Percentiles rank a stretch among this genome's conserved stretches.
phyloP scores from a whole-genome alignment of 352 stramenopile species.

The Globisporangium spiculum region DNA sequence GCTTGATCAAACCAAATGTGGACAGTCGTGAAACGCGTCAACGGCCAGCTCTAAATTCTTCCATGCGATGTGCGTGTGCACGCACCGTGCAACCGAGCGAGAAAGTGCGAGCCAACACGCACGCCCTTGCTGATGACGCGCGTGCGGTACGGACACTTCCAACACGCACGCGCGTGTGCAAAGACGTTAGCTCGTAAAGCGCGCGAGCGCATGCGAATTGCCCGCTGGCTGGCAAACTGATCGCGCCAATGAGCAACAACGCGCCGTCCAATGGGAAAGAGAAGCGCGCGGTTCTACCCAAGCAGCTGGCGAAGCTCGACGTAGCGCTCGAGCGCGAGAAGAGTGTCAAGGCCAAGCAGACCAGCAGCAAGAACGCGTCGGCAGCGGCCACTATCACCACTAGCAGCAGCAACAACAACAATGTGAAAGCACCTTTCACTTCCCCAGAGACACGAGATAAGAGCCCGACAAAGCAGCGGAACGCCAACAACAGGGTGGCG shows the following conservation, averaged over 20 bases:
- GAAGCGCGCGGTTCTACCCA: constrained; percentile 17
- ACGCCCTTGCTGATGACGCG: background rate
- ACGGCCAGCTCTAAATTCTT: background rate
- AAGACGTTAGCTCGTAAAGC: background rate
- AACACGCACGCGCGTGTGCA: background rate
- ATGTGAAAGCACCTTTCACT: background rate
- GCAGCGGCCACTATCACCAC: background rate
- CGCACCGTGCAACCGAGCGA: background rate
- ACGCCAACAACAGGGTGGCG: constrained; percentile 3
- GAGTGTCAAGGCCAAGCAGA: constrained; percentile 1
- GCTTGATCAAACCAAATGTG: too few relatives aligned
- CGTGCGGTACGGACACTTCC: background rate
- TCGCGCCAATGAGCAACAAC: background rate
- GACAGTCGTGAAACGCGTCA: background rate
- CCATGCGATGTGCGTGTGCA: background rate
- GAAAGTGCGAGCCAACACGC: background rate
- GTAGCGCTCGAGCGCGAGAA: constrained; percentile 30
- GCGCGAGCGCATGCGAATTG: background rate
- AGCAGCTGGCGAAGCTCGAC: constrained; percentile 24
- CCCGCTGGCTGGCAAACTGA: background rate
- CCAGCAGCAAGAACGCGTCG: constrained; percentile 4
- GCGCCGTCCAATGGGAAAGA: background rate
- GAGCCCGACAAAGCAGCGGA: constrained; percentile 12
- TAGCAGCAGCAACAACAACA: background rate
- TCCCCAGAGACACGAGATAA: background rate